Evolutionary conservation across 75 land plant species (phyloP).

Genomic region (Adiantum capillusveneris): DNA sequence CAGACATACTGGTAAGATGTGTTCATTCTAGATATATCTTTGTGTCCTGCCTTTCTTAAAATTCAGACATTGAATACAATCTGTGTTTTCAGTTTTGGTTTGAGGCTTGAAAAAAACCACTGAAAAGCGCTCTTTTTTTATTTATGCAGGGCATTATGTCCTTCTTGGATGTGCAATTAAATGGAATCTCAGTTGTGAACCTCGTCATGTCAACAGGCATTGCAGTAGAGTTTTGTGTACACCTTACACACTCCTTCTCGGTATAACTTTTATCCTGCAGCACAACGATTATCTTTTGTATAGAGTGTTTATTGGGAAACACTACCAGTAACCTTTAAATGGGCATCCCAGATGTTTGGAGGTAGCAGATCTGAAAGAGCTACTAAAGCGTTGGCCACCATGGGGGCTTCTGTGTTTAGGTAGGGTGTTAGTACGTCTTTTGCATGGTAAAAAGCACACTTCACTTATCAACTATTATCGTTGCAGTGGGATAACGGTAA

Average conservation of each 20-base stretch:
- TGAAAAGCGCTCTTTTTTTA: no score
- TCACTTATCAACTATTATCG: neutral
- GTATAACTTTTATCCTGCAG: no score
- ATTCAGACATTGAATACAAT: no score
- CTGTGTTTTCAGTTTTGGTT: no score
- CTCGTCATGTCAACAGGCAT: constrained; percentile 89
- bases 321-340: neutral
- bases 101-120: no score
- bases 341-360: constrained; percentile 41
- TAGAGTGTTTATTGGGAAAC: constrained; percentile 13
- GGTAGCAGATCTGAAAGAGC: constrained; percentile 59
- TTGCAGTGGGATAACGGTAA: constrained; percentile 92
- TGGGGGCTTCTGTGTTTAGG: constrained; percentile 99
- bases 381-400: constrained; percentile 64
- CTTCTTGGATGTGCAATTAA: constrained; percentile 69
- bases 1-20: constrained; percentile 70
- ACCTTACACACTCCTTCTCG: constrained; percentile 84
- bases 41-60: no score
- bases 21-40: no score
- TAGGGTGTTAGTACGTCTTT: constrained; percentile 1
- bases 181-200: constrained; percentile 94
- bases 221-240: constrained; percentile 96
- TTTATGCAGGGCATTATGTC: constrained; percentile 80
- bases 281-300: no score
- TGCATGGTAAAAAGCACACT: no score